Base-by-base conservation (phyloP, 352 stramenopile genomes). In the Blastocystis sp. region DNA sequence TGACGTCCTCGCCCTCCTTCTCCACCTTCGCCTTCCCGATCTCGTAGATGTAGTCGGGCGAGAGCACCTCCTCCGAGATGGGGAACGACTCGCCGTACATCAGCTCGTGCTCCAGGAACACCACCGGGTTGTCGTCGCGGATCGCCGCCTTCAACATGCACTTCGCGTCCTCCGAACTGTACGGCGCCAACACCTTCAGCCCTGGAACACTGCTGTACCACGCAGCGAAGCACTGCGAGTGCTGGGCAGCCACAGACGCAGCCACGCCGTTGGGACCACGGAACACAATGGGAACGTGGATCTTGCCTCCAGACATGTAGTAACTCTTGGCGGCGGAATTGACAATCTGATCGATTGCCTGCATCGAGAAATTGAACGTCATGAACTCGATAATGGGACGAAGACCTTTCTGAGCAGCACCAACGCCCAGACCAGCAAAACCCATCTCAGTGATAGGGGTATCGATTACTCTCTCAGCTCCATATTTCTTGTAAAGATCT, bases 281-380 rank as follows among this genome's bases (percentile, higher is more conserved):
- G 93, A 99, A 99, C 41, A 99, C 97, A 90, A 99, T 98, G 13
- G 97, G 97, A 89, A 98, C 96, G 79, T 94, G 94, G 90, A 98
- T 97, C 91, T 98, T 94, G 56, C 97, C 97, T 69, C 95, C 96
- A 79, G 93, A 97, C 97, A 99, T 99, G 94, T 99, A 99, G 90
- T 97, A 98, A 89, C 98, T 96, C 93, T 99, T 99, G 79, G 97
- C 97, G n/a, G 96, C 97, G 82, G 94, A 98, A 92, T 99, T 99
- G 70, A 99, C 94, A 90, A 99, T 98, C 91, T 99, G 97, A 93
- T 99, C 97, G 90, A 99, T 98, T 41, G 97, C 97, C 91, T 99
- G 96, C 95, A 99, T 98, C 84, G 95, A 96, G 92, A 99, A 99
- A 92, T 99, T 99, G 91, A 98, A 98, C 37, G 97, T 99, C 97